Percentiles rank a stretch among this genome's conserved stretches.
Evolutionary conservation across 805 yeast species (phyloP).

Genomic region (Schizosaccharomyces lindneri): DNA sequence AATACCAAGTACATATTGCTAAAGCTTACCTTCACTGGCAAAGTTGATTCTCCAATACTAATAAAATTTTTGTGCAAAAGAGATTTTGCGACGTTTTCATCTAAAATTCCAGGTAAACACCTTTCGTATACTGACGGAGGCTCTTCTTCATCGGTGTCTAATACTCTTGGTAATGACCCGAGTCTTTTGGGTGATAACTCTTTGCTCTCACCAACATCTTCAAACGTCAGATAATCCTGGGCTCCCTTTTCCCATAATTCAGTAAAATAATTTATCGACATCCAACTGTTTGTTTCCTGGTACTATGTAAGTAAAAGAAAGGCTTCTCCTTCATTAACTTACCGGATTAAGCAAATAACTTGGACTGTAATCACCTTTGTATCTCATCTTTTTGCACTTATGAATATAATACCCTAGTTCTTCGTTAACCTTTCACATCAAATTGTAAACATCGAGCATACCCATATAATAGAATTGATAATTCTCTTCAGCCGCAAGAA

Average conservation of each 20-base stretch:
- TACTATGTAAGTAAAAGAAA: neutral
- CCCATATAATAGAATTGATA: slow-evolving; percentile 43
- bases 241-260: neutral
- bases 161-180: neutral
- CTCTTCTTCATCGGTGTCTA: neutral
- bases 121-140: neutral
- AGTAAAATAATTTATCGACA: neutral
- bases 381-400: slow-evolving; percentile 61
- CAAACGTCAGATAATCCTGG: too few species aligned
- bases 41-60: neutral
- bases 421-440: neutral
- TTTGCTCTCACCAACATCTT: too few species aligned
- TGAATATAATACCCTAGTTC: slow-evolving; percentile 36
- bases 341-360: slow-evolving; percentile 14
- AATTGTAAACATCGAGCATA: neutral
- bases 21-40: neutral
- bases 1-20: neutral
- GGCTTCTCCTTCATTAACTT: neutral
- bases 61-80: neutral
- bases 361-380: slow-evolving; percentile 37
- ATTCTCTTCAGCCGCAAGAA: slow-evolving; percentile 23
- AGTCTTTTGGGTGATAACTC: neutral
- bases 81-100: neutral
- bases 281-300: neutral
- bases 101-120: neutral